These are phyloP conservation scores for Ustilago bromivora DNA, from an alignment of 1,284 basidiomycete genomes.

Conservation along the genomic window DNA sequence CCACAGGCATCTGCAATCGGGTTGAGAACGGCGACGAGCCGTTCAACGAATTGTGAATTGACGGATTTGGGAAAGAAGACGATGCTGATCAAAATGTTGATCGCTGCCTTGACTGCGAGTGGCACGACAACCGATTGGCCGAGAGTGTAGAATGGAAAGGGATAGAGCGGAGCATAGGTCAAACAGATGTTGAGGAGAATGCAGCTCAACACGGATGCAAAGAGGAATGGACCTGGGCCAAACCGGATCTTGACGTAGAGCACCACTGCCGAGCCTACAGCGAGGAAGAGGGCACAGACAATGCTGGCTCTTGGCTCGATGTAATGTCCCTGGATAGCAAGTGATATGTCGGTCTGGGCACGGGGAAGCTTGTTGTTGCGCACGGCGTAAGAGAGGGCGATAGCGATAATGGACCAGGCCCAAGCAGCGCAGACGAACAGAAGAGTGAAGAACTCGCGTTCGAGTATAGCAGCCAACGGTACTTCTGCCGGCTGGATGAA, in stretches of 20 bases:
- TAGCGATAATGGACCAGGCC: slow-evolving; percentile 79
- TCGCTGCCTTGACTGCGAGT: slow-evolving; percentile 75
- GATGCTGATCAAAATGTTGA: slow-evolving; percentile 75
- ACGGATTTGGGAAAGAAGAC: slow-evolving; percentile 78
- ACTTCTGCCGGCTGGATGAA: slow-evolving; percentile 79
- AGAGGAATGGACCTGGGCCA: slow-evolving; percentile 77
- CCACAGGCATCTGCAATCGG: slow-evolving; percentile 74
- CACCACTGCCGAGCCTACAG: slow-evolving; percentile 76
- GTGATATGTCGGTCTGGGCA: slow-evolving; percentile 69
- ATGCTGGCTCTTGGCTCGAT: slow-evolving; percentile 73
- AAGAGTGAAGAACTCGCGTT: slow-evolving; percentile 78
- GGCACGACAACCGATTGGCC: slow-evolving; percentile 76
- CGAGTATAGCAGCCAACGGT: slow-evolving; percentile 78
- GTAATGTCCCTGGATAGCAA: slow-evolving; percentile 36
- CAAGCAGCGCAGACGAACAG: slow-evolving; percentile 74
- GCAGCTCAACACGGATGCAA: slow-evolving; percentile 74
- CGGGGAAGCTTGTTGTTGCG: slow-evolving; percentile 73
- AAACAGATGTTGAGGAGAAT: slow-evolving; percentile 75
- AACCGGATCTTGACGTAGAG: slow-evolving; percentile 77
- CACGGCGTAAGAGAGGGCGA: slow-evolving; percentile 76
- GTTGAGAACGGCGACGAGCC: slow-evolving; percentile 74
- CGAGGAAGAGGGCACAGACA: slow-evolving; percentile 78
- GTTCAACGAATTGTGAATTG: slow-evolving; percentile 76
- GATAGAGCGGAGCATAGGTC: slow-evolving; percentile 76
- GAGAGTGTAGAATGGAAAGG: slow-evolving; percentile 77